Conservation (phyloP, 371 early-diverging fungal genomes). For the Syncephalastrum monosporum region DNA sequence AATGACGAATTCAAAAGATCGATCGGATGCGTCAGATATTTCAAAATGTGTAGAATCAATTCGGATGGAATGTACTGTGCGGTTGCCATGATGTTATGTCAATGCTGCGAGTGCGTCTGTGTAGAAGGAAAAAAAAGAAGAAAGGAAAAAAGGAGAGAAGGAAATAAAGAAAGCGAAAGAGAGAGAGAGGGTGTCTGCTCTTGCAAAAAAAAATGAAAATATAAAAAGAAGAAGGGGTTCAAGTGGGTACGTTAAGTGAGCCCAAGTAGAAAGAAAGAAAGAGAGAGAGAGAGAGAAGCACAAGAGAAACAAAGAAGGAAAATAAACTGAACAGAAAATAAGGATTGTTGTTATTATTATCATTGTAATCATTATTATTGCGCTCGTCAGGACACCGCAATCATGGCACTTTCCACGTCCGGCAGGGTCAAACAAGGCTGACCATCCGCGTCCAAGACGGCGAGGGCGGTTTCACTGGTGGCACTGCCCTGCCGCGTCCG, state of each 20-base stretch:
- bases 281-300: slow-evolving; percentile 8
- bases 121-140: slow-evolving; percentile 9
- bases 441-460: slow-evolving; percentile 11
- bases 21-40: slow-evolving; percentile 32
- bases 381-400: no score
- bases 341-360: no score
- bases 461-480: slow-evolving; percentile 15
- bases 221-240: slow-evolving; percentile 9
- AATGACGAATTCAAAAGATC: slow-evolving; percentile 43
- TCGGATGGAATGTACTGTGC: slow-evolving; percentile 43
- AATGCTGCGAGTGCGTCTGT: slow-evolving; percentile 1
- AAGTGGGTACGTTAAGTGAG: slow-evolving; percentile 9
- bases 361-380: no score
- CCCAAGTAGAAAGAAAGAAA: not conserved
- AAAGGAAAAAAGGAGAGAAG: slow-evolving; percentile 7
- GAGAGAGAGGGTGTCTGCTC: slow-evolving; percentile 1
- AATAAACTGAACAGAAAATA: not conserved
- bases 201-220: slow-evolving; percentile 3
- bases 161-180: slow-evolving; percentile 2
- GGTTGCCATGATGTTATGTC: slow-evolving; percentile 11
- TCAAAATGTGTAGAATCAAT: slow-evolving; percentile 47
- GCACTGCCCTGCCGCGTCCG: slow-evolving; percentile 43
- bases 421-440: not conserved
- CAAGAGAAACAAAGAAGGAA: slow-evolving; percentile 7
- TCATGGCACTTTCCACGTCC: no score